Evolutionary conservation across 75 land plant species (phyloP).

Genomic region (Cunninghamia lanceolata): DNA sequence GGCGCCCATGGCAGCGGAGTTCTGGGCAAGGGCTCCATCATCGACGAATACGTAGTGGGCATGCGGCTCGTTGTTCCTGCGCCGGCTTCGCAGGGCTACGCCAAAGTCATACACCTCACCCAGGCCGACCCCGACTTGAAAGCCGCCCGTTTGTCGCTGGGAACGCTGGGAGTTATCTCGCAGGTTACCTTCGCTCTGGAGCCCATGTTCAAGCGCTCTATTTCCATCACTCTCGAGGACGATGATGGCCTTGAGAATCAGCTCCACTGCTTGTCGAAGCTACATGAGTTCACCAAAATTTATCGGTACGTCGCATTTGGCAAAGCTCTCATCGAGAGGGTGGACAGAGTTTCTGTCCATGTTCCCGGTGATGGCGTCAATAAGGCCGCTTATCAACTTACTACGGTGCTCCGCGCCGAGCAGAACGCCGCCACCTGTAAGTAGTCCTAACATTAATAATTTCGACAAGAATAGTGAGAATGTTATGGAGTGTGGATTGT

Average conservation of each 20-base stretch:
- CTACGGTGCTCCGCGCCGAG: not conserved
- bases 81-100: slow-evolving; percentile 18
- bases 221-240: not conserved
- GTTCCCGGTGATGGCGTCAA: slow-evolving; percentile 24
- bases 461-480: no score
- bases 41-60: slow-evolving; percentile 21
- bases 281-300: slow-evolving; percentile 21
- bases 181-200: slow-evolving; percentile 19
- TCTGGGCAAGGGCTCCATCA: slow-evolving; percentile 15
- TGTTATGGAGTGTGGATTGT: no score
- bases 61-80: slow-evolving; percentile 28
- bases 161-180: slow-evolving; percentile 34
- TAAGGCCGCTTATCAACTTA: not conserved
- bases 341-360: slow-evolving; percentile 8
- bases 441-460: not conserved
- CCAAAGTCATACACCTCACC: slow-evolving; percentile 3
- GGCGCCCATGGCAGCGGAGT: slow-evolving; percentile 25
- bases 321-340: not conserved
- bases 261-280: not conserved
- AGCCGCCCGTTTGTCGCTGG: slow-evolving; percentile 26
- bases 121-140: slow-evolving; percentile 16
- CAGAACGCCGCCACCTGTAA: not conserved
- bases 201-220: slow-evolving; percentile 41
- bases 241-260: slow-evolving; percentile 15
- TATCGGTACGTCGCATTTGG: slow-evolving; percentile 14